phyloP scores from a whole-genome alignment of 129 eudicot species.

The Flaveria linearis region DNA sequence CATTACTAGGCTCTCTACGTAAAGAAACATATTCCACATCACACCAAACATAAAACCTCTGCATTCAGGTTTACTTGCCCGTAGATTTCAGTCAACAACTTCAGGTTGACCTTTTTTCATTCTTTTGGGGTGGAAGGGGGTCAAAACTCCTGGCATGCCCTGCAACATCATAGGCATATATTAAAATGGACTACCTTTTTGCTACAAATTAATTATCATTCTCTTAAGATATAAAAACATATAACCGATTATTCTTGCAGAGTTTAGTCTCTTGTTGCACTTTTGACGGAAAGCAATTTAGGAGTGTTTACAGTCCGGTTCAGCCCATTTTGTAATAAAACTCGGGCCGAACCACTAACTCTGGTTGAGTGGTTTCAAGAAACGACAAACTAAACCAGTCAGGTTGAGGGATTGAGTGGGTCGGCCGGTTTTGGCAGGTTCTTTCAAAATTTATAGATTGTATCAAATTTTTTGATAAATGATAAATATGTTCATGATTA shows the following conservation, averaged over 20 bases:
- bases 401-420: background rate
- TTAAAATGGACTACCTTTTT: background rate
- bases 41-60: conserved; percentile 30
- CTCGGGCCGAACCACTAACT: background rate
- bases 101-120: background rate
- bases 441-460: background rate
- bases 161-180: conserved; percentile 22
- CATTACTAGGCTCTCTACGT: conserved; percentile 23
- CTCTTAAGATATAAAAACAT: background rate
- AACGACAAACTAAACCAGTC: background rate
- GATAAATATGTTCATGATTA: background rate
- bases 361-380: background rate
- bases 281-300: no score
- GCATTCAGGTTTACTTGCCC: conserved; percentile 1
- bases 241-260: background rate
- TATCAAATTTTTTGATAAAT: background rate
- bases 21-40: conserved; percentile 28
- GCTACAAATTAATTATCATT: background rate
- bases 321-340: background rate
- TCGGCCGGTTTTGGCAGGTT: no score
- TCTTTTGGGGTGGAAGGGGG: conserved; percentile 13
- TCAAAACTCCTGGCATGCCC: conserved; percentile 12
- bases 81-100: conserved; percentile 3
- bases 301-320: background rate
- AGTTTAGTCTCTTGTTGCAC: background rate